Evolutionary conservation across 2,329 filamentous ascomycete species (phyloP).

Genomic region (Fusarium sp.): DNA sequence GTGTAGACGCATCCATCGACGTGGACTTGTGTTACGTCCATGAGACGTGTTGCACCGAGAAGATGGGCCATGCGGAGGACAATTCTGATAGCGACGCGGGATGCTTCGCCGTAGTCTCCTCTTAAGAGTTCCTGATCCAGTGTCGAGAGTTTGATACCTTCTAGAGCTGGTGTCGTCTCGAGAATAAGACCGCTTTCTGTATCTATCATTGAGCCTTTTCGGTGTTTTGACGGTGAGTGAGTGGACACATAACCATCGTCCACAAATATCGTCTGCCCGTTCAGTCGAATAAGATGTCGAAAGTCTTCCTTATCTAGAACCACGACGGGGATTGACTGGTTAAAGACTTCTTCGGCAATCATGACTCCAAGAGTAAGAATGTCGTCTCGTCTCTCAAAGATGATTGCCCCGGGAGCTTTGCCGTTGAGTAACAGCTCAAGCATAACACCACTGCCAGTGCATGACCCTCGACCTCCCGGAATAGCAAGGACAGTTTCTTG

Average conservation of each 20-base stretch:
- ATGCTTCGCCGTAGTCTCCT: constrained; percentile 23
- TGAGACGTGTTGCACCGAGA: constrained; percentile 17
- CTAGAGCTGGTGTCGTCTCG: not conserved
- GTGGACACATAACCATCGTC: constrained; percentile 10
- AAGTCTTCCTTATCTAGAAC: constrained; percentile 34
- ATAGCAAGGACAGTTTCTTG: constrained; percentile 51
- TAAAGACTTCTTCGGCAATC: constrained; percentile 53
- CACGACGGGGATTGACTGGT: constrained; percentile 52
- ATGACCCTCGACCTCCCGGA: constrained; percentile 57
- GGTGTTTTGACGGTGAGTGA: not conserved
- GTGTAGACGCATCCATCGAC: constrained; percentile 37
- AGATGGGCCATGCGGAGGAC: constrained; percentile 29
- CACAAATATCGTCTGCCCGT: constrained; percentile 10
- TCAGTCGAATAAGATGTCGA: not conserved
- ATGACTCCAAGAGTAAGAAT: constrained; percentile 57
- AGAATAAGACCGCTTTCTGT: not conserved
- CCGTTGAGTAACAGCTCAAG: constrained; percentile 54
- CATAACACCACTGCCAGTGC: constrained; percentile 55
- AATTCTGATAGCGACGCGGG: constrained; percentile 14
- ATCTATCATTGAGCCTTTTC: not conserved
- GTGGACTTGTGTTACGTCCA: constrained; percentile 31
- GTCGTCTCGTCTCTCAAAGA: constrained; percentile 54
- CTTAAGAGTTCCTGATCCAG: constrained; percentile 5
- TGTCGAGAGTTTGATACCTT: constrained; percentile 30
- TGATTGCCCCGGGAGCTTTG: constrained; percentile 49